phyloP scores from a whole-genome alignment of 2,329 filamentous ascomycete genomes.

The Colletotrichum echinochloae region DNA sequence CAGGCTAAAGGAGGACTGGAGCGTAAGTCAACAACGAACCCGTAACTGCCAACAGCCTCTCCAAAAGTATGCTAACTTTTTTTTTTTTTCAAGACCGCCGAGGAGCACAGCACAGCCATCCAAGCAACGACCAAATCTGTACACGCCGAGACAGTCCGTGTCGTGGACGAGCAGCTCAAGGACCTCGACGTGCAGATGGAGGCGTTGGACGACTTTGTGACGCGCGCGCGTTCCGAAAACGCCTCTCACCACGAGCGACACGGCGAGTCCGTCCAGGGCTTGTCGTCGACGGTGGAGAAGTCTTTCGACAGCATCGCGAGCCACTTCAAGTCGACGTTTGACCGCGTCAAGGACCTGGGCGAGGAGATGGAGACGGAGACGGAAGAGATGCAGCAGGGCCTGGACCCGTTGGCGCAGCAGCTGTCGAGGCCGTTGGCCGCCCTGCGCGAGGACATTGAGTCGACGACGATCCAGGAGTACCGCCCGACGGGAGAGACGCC shows the following conservation, averaged over 20 bases:
- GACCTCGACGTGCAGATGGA: slow-evolving; percentile 91
- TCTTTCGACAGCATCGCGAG: slow-evolving; percentile 79
- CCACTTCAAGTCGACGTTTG: slow-evolving; percentile 77
- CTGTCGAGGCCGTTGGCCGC: slow-evolving; percentile 77
- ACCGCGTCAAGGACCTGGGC: slow-evolving; percentile 76
- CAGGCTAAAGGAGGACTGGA: slow-evolving; percentile 89
- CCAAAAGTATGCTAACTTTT: slow-evolving; percentile 46
- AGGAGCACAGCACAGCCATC: slow-evolving; percentile 84
- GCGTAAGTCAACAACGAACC: slow-evolving; percentile 69
- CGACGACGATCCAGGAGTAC: slow-evolving; percentile 80
- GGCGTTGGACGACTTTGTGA: slow-evolving; percentile 90
- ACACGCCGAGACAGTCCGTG: slow-evolving; percentile 88
- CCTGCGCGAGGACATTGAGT: slow-evolving; percentile 76
- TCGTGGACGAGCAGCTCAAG: slow-evolving; percentile 88
- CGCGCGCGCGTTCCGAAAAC: slow-evolving; percentile 84
- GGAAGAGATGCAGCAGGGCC: slow-evolving; percentile 66
- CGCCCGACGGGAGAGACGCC: slow-evolving; percentile 88
- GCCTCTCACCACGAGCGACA: slow-evolving; percentile 80
- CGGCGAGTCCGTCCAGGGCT: slow-evolving; percentile 69
- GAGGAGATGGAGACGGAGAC: slow-evolving; percentile 74
- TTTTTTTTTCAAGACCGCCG: slow-evolving; percentile 75
- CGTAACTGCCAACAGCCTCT: slow-evolving; percentile 65
- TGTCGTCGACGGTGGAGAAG: slow-evolving; percentile 76
- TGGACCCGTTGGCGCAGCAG: slow-evolving; percentile 70
- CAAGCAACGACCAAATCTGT: slow-evolving; percentile 87